Evolutionary conservation across 1,284 basidiomycete genomes (phyloP).

Genomic region (Trichosporon sp.): DNA sequence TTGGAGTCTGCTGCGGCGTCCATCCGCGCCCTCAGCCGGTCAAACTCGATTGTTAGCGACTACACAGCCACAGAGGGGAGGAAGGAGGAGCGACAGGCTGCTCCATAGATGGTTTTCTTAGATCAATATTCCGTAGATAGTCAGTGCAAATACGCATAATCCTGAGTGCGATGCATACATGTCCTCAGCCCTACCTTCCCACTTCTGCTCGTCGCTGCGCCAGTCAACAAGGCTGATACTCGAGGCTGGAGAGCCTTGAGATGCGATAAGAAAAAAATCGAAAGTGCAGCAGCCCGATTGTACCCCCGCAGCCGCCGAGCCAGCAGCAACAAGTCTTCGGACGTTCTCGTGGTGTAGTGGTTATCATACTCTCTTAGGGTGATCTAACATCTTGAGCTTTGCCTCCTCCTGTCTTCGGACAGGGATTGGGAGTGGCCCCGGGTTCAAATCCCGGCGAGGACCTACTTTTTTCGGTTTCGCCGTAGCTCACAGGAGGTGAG

Average conservation of each 20-base stretch:
- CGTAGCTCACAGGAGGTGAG: no score
- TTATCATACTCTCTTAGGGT: constrained; percentile 5
- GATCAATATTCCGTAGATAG: no score
- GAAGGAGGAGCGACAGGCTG: no score
- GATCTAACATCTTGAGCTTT: constrained; percentile 4
- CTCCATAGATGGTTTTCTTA: no score
- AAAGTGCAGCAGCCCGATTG: no score
- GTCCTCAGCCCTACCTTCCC: no score
- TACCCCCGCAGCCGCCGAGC: neutral
- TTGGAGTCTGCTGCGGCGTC: neutral
- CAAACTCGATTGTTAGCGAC: no score
- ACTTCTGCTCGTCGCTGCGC: no score
- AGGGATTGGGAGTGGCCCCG: constrained; percentile 2
- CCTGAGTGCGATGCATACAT: no score
- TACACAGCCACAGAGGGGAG: neutral
- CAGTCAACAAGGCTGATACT: no score
- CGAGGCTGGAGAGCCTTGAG: neutral
- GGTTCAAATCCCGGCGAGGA: constrained; percentile 4
- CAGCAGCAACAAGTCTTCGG: neutral
- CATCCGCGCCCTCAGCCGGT: neutral
- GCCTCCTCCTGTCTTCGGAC: neutral
- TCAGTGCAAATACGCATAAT: no score
- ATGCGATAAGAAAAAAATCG: neutral
- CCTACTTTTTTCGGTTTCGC: neutral
- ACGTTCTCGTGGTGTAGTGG: constrained; percentile 4